Evolutionary conservation across 176 grass and related monocot genomes (phyloP).

Genomic region (Areca catechu): DNA sequence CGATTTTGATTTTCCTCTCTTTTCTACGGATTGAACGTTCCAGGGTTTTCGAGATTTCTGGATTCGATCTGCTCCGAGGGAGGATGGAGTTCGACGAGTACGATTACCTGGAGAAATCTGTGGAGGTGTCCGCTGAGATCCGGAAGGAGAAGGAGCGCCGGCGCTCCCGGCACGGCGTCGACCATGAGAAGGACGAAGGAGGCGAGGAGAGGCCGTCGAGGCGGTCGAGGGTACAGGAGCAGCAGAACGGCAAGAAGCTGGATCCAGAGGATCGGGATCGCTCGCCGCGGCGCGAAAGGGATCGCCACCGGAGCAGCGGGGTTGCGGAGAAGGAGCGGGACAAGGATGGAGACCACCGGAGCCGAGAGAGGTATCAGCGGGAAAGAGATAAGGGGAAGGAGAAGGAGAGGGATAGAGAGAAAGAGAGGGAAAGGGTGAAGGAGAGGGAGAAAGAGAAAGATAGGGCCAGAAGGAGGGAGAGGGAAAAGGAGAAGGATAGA

Average conservation of each 20-base stretch:
- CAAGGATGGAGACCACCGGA: neutral
- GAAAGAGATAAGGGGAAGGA: neutral
- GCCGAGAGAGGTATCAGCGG: conserved; percentile 5
- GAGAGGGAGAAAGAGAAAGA: conserved; percentile 4
- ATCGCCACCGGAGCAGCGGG: neutral
- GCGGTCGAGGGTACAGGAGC: conserved; percentile 1
- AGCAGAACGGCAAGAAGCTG: neutral
- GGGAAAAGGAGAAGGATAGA: neutral
- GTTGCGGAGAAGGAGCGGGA: conserved; percentile 6
- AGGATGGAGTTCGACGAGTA: conserved; percentile 19
- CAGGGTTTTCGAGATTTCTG: too few species aligned
- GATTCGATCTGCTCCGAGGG: too few species aligned
- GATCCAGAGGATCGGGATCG: neutral
- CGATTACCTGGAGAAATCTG: conserved; percentile 16
- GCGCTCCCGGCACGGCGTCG: neutral
- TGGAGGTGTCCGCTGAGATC: conserved; percentile 1
- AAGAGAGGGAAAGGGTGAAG: neutral
- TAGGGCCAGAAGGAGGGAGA: conserved; percentile 4
- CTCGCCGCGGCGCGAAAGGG: neutral
- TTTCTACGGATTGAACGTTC: too few species aligned
- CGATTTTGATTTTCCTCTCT: too few species aligned
- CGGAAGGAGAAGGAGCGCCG: conserved; percentile 10
- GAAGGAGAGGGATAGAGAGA: neutral
- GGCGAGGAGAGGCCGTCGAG: conserved; percentile 3
- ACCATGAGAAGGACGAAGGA: neutral